Evolutionary conservation across 2,329 filamentous ascomycete species (phyloP), one percentile per base, ranked within the genome.

Genomic region (Davidsoniella virescens): DNA sequence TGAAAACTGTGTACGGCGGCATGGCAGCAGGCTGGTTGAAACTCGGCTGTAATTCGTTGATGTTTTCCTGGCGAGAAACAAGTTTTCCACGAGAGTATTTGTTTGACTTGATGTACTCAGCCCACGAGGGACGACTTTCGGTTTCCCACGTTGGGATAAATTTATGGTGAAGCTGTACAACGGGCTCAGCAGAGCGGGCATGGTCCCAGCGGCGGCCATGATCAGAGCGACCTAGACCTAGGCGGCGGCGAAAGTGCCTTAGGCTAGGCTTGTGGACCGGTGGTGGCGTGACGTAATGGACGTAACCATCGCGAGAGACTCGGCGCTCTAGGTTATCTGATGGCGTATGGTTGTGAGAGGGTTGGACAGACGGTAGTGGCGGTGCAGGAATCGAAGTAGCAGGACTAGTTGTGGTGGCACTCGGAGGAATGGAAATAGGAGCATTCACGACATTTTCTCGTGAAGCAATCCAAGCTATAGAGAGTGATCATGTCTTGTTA

Each of bases 201-300:
- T 79, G 73, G 57, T 79, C 75, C 74, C 75, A 78, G 63, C 70
- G 70, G 53, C 73, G 68, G 2, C 73, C 73, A 44, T 60, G 70
- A 60, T 71, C 66, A 5, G 64, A 49, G 23, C 50, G 47, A 8
- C 52, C 52, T 18, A 53, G 44, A 5, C 52, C 52, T 12, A 52
- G 10, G 3, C 47, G 49, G 17, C 52, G 52, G 25, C 49, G 50
- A 17, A 50, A 52, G 41, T 51, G 49, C 14, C 43, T 44, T 4
- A 54, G 29, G 3, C 36, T 45, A n/a, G 40, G 39, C 5, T 46
- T 48, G 14, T 49, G 37, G 10, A 37, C 39, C 2, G 48, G 49
- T 5, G 46, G 43, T 29, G 50, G 45, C 10, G 36, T 23, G 25
- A 54, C 61, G 50, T 58, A 65, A 55, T 66, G 64, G 50, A 72